Conservation (phyloP, 441 rosid genomes). For the Pelargonium myrrhifolium region DNA sequence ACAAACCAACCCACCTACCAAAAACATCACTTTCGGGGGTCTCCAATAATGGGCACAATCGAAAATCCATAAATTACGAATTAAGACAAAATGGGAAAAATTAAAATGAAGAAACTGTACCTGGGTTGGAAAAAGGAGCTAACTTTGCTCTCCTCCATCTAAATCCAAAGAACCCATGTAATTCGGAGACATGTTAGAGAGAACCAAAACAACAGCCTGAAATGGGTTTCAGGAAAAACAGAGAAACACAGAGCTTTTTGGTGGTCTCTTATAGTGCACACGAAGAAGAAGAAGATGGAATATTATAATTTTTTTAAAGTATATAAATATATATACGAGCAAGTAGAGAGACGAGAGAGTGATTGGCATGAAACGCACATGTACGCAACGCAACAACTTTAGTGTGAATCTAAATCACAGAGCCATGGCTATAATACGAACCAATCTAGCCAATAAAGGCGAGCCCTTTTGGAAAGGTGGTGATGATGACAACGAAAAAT, state of each 20-base stretch:
- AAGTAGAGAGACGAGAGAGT: neutral
- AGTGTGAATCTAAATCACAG: no score
- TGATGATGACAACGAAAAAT: no score
- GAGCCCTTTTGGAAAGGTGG: no score
- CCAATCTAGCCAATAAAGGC: no score
- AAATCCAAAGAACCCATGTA: constrained; percentile 23
- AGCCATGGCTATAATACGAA: no score
- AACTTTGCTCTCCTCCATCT: constrained; percentile 24
- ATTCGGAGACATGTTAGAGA: constrained; percentile 1
- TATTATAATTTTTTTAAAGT: no score
- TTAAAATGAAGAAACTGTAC: constrained; percentile 20
- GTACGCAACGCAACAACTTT: no score
- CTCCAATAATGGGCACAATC: no score
- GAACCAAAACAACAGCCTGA: neutral
- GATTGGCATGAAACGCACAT: constrained; percentile 8
- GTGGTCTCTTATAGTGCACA: neutral
- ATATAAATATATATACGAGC: no score
- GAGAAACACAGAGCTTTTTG: neutral
- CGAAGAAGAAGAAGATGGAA: constrained; percentile 8
- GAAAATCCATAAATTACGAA: neutral
- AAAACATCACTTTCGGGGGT: neutral
- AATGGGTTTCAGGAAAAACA: neutral
- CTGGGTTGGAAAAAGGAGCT: constrained; percentile 31
- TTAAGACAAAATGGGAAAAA: neutral
- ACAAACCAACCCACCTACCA: neutral